Base-by-base conservation (phyloP, 108 stramenopile species). In the Stephanodiscus minutulus region DNA sequence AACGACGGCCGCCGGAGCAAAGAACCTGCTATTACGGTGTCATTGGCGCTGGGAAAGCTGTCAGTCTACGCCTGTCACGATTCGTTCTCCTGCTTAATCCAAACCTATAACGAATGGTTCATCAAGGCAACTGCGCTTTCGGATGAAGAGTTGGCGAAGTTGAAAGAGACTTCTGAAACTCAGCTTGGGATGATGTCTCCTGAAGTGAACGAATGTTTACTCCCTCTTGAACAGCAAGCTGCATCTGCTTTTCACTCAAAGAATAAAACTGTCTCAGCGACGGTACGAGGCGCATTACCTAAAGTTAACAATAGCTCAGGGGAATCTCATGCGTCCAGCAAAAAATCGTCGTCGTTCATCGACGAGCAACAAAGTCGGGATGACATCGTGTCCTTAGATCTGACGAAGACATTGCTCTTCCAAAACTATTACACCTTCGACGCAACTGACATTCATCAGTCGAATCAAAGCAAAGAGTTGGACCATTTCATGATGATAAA, bases 11-110 rank as follows among this genome's bases (percentile, higher is more conserved):
- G 22, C 29, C 48, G 52, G 27, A 12, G 59, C 43, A 56, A 66
- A n/a, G 88, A 85, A n/a, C 81, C 92, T 15, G 43, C 60, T 9
- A 52, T 71, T 5, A 72, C 82, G 0, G 35, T 77, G 7, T 79
- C 49, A 27, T 58, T 90, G 43, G 81, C 83, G 7, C 10, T 94
- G 31, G 92, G 92, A 8, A 64, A 72, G 18, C 17, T 91, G 1
- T 72, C 66, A 15, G 17, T 91, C 15, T 75, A 80, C 55, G 80
- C 81, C 9, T 94, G 93, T 70, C 86, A 88, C 29, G 93, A 94
- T 77, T 88, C 93, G 13, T 94, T 94, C 61, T 65, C 55, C n/a
- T 88, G 87, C 52, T 82, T 94, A n/a, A 73, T 73, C 13, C 55
- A 67, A 37, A 83, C 86, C 21, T 82, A 88, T 22, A 85, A 80